Base-by-base conservation (phyloP, 2,329 filamentous ascomycete species). In the Alternaria ethzedia region DNA sequence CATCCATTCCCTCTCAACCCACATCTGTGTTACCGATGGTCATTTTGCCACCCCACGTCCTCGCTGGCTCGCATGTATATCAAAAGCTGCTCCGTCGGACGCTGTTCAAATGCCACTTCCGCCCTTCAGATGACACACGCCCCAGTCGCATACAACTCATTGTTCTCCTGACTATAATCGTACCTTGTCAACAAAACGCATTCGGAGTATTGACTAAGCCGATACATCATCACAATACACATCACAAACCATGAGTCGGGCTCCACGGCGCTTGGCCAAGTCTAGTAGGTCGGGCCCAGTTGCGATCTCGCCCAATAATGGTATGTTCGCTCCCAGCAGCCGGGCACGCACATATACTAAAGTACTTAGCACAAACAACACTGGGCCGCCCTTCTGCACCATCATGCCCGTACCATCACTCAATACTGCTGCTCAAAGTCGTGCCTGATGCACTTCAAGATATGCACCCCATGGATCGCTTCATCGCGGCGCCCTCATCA, bases 391-490 rank as follows among this genome's bases (percentile, higher is more conserved):
- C 46, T 9, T 13, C 23, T 15, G 9, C n/a, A 45, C 10, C 13
- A 25, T 1, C 47, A 25, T 62, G 59, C 41, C 47, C 30, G 7
- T 54, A 62, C 30, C 59, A 62, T 45, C 12, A 36, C 9, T 49
- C 43, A 5, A 28, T 49, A 10, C 30, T 62, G 17, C 41, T 43
- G 23, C 54, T 62, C 4, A 15, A 41, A 15, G 28, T 23, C 11
- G n/a, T 23, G 11, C 4, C 8, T 9, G 15, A 58, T 13, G 47
- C 21, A 6, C 41, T 41, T 10, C 10, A 30, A 30, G 23, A 49
- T 23, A 58, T 58, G 46, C 54, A 62, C 17, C 59, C 59, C 17
- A 58, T 62, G 47, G 46, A 62, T 23, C 54, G 54, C 2, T 62
- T 58, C 17, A n/a, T 62, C 20, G 54, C 54, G 9, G 20, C 47